phyloP scores from a whole-genome alignment of 2,329 filamentous ascomycete species.

The Teratosphaeriaceae sp. region DNA sequence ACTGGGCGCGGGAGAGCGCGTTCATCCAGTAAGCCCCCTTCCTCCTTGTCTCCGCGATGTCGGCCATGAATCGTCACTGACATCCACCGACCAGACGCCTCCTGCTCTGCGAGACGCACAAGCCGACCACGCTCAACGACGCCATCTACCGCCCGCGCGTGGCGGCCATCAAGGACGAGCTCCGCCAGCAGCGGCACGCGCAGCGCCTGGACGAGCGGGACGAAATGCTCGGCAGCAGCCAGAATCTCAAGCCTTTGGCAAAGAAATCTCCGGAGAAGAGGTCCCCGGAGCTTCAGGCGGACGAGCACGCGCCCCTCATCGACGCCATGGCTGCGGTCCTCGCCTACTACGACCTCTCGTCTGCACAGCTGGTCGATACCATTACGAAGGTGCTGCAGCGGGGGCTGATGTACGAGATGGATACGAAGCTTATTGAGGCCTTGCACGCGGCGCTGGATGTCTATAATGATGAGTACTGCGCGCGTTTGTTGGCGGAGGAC shows the following conservation, averaged over 20 bases:
- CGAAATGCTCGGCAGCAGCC: constrained; percentile 16
- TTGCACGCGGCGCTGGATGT: constrained; percentile 11
- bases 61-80: not conserved
- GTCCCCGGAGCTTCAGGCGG: constrained; percentile 43
- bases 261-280: too few relatives aligned
- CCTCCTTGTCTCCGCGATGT: constrained; percentile 13
- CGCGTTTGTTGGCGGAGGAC: constrained; percentile 30
- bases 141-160: not conserved
- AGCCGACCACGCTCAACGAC: constrained; percentile 31
- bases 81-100: not conserved
- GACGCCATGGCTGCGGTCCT: constrained; percentile 57
- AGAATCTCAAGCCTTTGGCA: too few relatives aligned
- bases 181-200: constrained; percentile 23
- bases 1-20: constrained; percentile 22
- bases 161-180: constrained; percentile 12
- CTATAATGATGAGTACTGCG: constrained; percentile 14
- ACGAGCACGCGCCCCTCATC: constrained; percentile 55
- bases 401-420: constrained; percentile 15
- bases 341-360: constrained; percentile 64
- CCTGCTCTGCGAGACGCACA: constrained; percentile 25
- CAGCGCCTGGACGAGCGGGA: constrained; percentile 24
- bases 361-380: constrained; percentile 56
- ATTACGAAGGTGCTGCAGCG: constrained; percentile 25
- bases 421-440: constrained; percentile 4
- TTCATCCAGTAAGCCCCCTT: constrained; percentile 21